Evolutionary conservation across 352 stramenopile genomes (phyloP).

Genomic region (Phytophthora hibernalis): DNA sequence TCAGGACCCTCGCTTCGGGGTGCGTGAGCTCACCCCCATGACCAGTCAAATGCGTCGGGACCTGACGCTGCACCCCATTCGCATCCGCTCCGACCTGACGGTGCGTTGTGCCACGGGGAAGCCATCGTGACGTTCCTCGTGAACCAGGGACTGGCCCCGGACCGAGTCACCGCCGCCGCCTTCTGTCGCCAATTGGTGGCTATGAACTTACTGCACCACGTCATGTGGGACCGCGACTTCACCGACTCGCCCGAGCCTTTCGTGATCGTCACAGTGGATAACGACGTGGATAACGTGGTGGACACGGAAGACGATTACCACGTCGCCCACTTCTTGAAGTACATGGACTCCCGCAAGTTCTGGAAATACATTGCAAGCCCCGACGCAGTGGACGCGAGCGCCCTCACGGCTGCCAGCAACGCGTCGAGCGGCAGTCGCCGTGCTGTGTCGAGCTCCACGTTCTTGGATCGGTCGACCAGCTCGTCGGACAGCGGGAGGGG

Average conservation of each 20-base stretch:
- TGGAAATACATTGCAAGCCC: slow-evolving; percentile 75
- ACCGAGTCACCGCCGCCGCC: slow-evolving; percentile 57
- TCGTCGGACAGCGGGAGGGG: slow-evolving; percentile 30
- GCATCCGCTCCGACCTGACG: slow-evolving; percentile 68
- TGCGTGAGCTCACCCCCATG: slow-evolving; percentile 63
- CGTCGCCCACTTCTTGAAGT: slow-evolving; percentile 81
- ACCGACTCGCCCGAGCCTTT: slow-evolving; percentile 79
- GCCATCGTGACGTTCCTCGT: slow-evolving; percentile 78
- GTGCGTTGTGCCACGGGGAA: slow-evolving; percentile 76
- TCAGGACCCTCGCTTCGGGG: slow-evolving; percentile 55
- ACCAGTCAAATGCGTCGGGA: slow-evolving; percentile 62
- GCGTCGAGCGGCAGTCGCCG: slow-evolving; percentile 32
- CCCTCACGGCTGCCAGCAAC: slow-evolving; percentile 35
- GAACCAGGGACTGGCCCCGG: slow-evolving; percentile 52
- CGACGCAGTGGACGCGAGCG: slow-evolving; percentile 25
- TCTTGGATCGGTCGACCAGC: slow-evolving; percentile 27
- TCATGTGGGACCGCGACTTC: slow-evolving; percentile 88
- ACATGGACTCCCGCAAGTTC: slow-evolving; percentile 83
- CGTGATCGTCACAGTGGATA: slow-evolving; percentile 64
- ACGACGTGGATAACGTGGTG: slow-evolving; percentile 33
- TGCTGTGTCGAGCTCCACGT: slow-evolving; percentile 19
- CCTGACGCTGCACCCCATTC: slow-evolving; percentile 64
- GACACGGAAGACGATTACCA: slow-evolving; percentile 52
- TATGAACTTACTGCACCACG: slow-evolving; percentile 89
- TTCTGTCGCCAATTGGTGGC: slow-evolving; percentile 69